Conservation (phyloP, 179 eudicot species). For the Silene vulgaris region DNA sequence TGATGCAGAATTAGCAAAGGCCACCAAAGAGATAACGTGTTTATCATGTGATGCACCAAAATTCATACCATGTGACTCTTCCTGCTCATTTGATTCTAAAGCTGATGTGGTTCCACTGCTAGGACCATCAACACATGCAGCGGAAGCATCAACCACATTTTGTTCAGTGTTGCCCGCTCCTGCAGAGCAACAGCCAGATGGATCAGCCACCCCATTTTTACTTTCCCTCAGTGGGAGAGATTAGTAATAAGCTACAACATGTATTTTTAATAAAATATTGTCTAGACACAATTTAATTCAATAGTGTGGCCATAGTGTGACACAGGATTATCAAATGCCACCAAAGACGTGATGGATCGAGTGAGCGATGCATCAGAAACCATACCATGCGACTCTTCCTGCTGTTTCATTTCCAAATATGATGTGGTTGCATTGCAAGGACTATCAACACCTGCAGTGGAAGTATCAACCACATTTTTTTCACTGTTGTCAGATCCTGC, state of each 20-base stretch:
- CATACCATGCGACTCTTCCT: conserved; percentile 6
- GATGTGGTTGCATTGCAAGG: neutral
- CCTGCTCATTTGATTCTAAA: neutral
- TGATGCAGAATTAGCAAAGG: neutral
- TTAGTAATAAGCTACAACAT: neutral
- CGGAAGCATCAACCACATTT: neutral
- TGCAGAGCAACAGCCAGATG: neutral
- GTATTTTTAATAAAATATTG: neutral
- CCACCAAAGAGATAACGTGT: neutral
- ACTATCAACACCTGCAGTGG: neutral
- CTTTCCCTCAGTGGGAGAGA: neutral
- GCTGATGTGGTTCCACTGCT: neutral
- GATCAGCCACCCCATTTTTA: neutral
- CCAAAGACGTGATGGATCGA: neutral
- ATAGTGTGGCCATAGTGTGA: neutral
- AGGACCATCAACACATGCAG: neutral
- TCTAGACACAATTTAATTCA: neutral
- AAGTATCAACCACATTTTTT: conserved; percentile 12
- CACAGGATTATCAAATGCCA: neutral
- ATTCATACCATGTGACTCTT: conserved; percentile 13
- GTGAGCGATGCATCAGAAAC: neutral
- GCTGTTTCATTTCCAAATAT: conserved; percentile 4
- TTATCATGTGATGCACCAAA: neutral
- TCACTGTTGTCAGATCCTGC: conserved; percentile 13
- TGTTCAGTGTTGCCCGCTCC: conserved; percentile 11